Evolutionary conservation across 2,329 filamentous ascomycete species (phyloP).

Genomic region (Fusarium beomiforme): DNA sequence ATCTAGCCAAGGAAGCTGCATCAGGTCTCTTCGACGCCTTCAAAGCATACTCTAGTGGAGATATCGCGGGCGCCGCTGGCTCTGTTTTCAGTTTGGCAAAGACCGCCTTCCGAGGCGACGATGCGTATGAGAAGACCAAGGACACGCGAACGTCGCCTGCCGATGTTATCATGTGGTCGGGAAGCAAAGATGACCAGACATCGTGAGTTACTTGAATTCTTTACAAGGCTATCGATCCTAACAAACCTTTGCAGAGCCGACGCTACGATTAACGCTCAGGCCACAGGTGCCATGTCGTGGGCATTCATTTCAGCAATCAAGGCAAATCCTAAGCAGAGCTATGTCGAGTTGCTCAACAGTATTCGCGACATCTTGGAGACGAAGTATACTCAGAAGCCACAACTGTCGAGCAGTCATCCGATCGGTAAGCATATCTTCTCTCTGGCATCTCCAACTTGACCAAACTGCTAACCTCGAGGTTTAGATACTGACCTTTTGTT

Average conservation of each 20-base stretch:
- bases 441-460: fast-evolving
- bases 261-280: constrained; percentile 85
- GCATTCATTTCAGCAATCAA: constrained; percentile 92
- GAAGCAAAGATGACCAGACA: constrained; percentile 95
- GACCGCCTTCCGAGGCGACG: constrained; percentile 82
- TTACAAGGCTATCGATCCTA: constrained; percentile 10
- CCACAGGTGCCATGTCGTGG: constrained; percentile 98
- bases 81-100: constrained; percentile 88
- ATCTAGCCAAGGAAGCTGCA: constrained; percentile 82
- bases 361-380: constrained; percentile 88
- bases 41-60: constrained; percentile 82
- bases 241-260: constrained; percentile 72
- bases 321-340: constrained; percentile 95
- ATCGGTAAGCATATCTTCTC: constrained; percentile 73
- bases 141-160: constrained; percentile 93
- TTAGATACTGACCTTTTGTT: constrained; percentile 73
- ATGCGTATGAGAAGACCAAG: constrained; percentile 81
- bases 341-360: constrained; percentile 93
- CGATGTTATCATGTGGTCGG: constrained; percentile 98
- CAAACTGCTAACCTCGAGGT: constrained; percentile 14
- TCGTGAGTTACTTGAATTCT: constrained; percentile 59
- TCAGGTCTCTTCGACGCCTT: constrained; percentile 78
- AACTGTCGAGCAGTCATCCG: constrained; percentile 95
- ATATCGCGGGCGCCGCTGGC: constrained; percentile 82
- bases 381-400: constrained; percentile 94